Base-by-base conservation (phyloP, 208 protist genomes). In the Trypanosoma rangeli region DNA sequence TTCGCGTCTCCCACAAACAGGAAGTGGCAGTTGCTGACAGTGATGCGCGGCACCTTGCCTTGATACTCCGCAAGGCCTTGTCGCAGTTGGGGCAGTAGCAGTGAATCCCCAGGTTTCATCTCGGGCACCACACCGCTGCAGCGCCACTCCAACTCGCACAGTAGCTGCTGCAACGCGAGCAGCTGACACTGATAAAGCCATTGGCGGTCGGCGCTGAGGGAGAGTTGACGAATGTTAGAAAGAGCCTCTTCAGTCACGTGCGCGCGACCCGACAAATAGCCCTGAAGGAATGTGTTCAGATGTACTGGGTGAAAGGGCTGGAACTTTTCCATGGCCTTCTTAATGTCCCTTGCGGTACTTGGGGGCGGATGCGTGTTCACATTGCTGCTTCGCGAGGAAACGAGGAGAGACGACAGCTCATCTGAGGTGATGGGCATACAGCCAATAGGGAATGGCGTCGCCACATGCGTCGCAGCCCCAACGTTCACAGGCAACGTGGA, bases 121-220 rank as follows among this genome's bases (percentile, higher is more conserved):
- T 82, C 80, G 10, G 82, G 79, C 50, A 85, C 78, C 1, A 85
- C 74, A 49, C 79, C 83, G 13, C 67, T 69, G 35, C 78, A 59
- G 46, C 77, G 78, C 20, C 84, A 83, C 62, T 86, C 74, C 68
- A 95, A 64, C 72, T 95, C 87, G 20, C 70, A 49, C 20, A 74
- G 69, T 18, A 95, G 73, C 48, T 92, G 65, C 42, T 79, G 74
- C 50, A 93, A 78, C 29, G 90, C 85, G n/a, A 88, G 68, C 9
- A 59, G 81, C 75, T 95, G 90, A 70, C 87, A 93, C 53, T 73
- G 61, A 57, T 82, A 66, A 28, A 75, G 73, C 86, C 85, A 93
- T n/a, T 88, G 80, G 53, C 66, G 56, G 64, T 86, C 82, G 28
- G 71, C 64, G 63, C 89, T 87, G 22, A 87, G 63, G 70, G 79